Percentiles rank a stretch among this genome's conserved stretches.
These are phyloP conservation scores for Aspergillus fumigatus DNA, from an alignment of 2,329 filamentous ascomycete species.

Conservation along the genomic window DNA sequence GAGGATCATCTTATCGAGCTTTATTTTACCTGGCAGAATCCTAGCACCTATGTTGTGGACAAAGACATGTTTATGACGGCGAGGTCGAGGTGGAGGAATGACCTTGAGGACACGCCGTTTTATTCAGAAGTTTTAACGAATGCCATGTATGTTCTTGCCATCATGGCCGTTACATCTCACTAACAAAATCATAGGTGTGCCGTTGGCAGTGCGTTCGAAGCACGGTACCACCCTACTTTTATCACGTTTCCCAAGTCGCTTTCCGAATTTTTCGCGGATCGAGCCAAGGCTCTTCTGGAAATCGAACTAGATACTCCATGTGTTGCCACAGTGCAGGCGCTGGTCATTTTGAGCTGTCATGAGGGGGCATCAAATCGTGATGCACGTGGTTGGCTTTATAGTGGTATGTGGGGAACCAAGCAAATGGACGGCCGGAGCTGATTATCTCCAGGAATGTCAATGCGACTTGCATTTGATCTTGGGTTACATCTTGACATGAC, in stretches of 20 bases:
- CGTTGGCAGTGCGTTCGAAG: constrained; percentile 42
- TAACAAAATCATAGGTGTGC: constrained; percentile 30
- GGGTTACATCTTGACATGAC: constrained; percentile 41
- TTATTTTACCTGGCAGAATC: constrained; percentile 48
- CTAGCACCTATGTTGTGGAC: constrained; percentile 44
- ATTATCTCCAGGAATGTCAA: constrained; percentile 37
- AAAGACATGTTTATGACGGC: constrained; percentile 37
- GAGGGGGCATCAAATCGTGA: constrained; percentile 44
- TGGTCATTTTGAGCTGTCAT: constrained; percentile 43
- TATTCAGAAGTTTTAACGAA: constrained; percentile 41
- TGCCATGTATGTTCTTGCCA: constrained; percentile 30
- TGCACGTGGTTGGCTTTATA: constrained; percentile 46
- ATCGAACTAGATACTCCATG: constrained; percentile 46
- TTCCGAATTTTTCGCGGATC: constrained; percentile 37
- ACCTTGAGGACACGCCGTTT: constrained; percentile 36
- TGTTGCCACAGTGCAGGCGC: constrained; percentile 46
- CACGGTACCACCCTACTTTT: constrained; percentile 41
- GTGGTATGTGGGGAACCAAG: constrained; percentile 27
- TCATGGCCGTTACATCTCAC: background rate
- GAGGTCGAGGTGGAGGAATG: constrained; percentile 32
- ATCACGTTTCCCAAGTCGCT: constrained; percentile 35
- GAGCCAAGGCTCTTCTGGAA: constrained; percentile 44
- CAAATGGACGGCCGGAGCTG: background rate
- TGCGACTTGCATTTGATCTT: constrained; percentile 44
- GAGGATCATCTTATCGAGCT: constrained; percentile 44